Percentiles rank a stretch among this genome's conserved stretches.
Evolutionary conservation across 805 yeast species (phyloP).

Genomic region (Starmerella stigmatis): DNA sequence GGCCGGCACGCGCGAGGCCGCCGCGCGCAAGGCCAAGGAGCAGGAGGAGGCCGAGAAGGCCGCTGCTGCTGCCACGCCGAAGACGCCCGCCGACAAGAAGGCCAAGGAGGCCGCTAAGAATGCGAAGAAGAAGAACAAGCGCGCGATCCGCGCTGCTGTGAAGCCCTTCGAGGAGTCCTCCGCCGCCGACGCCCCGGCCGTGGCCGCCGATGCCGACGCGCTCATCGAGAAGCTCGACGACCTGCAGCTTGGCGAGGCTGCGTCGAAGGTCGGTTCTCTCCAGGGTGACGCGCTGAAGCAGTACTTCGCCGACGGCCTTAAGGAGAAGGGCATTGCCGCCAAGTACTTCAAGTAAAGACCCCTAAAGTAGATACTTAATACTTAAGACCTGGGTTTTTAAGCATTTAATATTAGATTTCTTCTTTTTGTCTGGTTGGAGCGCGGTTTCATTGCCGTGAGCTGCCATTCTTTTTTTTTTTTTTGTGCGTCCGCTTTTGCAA

Average conservation of each 20-base stretch:
- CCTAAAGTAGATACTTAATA: too few species aligned
- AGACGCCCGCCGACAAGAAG: conserved; percentile 53
- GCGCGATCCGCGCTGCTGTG: conserved; percentile 67
- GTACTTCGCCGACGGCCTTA: conserved; percentile 19
- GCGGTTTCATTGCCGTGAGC: too few species aligned
- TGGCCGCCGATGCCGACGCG: conserved; percentile 57
- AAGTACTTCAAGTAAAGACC: conserved; percentile 27
- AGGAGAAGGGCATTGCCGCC: conserved; percentile 23
- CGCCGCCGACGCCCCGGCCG: conserved; percentile 42
- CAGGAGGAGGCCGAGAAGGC: conserved; percentile 75
- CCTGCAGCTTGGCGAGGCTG: conserved; percentile 61
- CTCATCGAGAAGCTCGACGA: conserved; percentile 76
- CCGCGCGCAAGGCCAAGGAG: conserved; percentile 82
- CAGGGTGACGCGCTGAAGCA: conserved; percentile 45
- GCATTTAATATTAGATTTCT: too few species aligned
- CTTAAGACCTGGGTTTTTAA: too few species aligned
- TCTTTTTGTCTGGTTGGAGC: too few species aligned
- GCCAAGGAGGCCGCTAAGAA: conserved; percentile 86
- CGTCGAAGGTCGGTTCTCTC: conserved; percentile 54
- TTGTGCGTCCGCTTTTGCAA: too few species aligned
- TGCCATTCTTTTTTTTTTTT: too few species aligned
- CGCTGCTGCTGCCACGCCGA: conserved; percentile 58
- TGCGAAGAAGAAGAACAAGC: conserved; percentile 92
- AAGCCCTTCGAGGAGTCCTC: conserved; percentile 69
- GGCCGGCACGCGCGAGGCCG: conserved; percentile 94